These are phyloP conservation scores for Penicillium sp. DNA, from an alignment of 2,329 filamentous ascomycete species.

Conservation along the genomic window DNA sequence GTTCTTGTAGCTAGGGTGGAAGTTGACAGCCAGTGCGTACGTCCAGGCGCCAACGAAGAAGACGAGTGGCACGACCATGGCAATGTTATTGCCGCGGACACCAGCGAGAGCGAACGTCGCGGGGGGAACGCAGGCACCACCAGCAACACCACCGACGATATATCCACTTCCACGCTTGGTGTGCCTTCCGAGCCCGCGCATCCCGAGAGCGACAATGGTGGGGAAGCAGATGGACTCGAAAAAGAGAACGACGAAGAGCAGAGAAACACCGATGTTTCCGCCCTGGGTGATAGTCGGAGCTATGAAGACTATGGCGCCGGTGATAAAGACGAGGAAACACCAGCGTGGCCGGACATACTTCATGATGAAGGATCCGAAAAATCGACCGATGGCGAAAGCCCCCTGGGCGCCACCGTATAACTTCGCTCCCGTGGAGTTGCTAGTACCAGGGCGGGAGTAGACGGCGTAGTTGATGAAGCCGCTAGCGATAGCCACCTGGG, in stretches of 20 bases:
- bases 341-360: not conserved
- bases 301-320: not conserved
- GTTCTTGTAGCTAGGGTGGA: too few relatives aligned
- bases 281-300: not conserved
- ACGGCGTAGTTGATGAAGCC: not conserved
- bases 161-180: not conserved
- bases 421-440: not conserved
- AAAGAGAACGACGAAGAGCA: not conserved
- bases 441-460: not conserved
- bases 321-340: not conserved
- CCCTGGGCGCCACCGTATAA: not conserved
- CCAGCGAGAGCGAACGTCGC: not conserved
- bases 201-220: not conserved
- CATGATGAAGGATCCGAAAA: not conserved
- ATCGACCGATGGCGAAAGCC: not conserved
- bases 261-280: not conserved
- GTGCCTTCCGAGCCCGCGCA: not conserved
- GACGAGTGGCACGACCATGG: not conserved
- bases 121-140: not conserved
- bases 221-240: not conserved
- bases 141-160: not conserved
- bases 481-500: not conserved
- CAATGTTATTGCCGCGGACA: not conserved
- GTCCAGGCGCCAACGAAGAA: not conserved
- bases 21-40: not conserved